Percentiles rank a stretch among this genome's conserved stretches.
Conservation (phyloP, 2,329 filamentous ascomycete genomes). For the Camptophora hylomeconis region DNA sequence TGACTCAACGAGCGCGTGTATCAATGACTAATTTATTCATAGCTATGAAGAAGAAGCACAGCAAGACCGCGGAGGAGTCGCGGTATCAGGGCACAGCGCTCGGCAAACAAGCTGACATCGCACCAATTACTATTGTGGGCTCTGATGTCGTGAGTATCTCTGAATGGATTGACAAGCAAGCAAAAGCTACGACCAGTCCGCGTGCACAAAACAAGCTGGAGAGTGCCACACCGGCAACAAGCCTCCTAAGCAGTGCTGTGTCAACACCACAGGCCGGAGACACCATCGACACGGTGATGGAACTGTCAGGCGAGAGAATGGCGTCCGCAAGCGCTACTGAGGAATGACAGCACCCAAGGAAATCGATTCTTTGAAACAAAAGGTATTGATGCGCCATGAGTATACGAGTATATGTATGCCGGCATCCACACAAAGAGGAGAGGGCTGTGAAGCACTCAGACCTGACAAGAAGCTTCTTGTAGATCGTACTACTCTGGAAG, state of each 20-base stretch:
- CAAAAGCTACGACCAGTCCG: conserved; percentile 1
- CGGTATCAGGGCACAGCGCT: conserved; percentile 76
- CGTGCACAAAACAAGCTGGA: not conserved
- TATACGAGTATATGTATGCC: too few relatives aligned
- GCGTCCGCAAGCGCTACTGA: too few relatives aligned
- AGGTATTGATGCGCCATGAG: too few relatives aligned
- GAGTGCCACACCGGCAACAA: not conserved
- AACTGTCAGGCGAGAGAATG: too few relatives aligned
- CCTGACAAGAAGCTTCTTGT: too few relatives aligned
- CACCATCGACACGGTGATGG: too few relatives aligned
- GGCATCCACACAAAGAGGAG: too few relatives aligned
- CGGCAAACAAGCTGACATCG: conserved; percentile 58
- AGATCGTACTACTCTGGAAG: too few relatives aligned
- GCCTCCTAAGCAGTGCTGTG: conserved; percentile 3
- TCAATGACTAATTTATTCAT: conserved; percentile 5
- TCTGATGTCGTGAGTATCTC: conserved; percentile 54
- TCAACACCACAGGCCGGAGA: too few relatives aligned
- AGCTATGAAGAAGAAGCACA: conserved; percentile 86
- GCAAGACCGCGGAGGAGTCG: conserved; percentile 74
- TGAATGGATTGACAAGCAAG: conserved; percentile 44
- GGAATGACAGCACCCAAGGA: too few relatives aligned
- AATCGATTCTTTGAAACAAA: too few relatives aligned
- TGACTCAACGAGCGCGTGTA: conserved; percentile 1
- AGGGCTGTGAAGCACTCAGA: too few relatives aligned
- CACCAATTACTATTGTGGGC: conserved; percentile 65